phyloP scores from a whole-genome alignment of 1,284 basidiomycete genomes.

The Ganoderma multipileum region DNA sequence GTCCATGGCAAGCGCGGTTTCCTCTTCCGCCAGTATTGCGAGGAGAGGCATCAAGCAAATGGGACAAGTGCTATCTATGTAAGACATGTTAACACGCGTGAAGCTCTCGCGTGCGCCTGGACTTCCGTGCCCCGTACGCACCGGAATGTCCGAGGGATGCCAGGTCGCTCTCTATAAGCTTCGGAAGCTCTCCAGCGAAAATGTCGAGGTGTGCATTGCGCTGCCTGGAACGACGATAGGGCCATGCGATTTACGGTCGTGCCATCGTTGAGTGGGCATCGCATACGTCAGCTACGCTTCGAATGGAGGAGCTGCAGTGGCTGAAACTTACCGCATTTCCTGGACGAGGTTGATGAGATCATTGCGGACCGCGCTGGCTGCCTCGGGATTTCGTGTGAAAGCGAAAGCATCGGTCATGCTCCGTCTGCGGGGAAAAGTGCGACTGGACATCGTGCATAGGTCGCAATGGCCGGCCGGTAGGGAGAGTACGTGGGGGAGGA shows the following conservation, averaged over 20 bases:
- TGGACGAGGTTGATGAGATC: conserved; percentile 24
- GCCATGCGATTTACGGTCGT: conserved; percentile 1
- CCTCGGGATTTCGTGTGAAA: conserved; percentile 22
- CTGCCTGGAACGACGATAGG: conserved; percentile 11
- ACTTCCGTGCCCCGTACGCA: conserved; percentile 22
- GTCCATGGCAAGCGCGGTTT: conserved; percentile 73
- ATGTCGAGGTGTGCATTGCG: conserved; percentile 32
- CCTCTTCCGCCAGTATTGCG: conserved; percentile 74
- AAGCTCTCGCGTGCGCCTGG: no score
- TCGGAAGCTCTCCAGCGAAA: conserved; percentile 48
- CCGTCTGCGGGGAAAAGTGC: conserved; percentile 17
- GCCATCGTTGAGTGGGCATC: not conserved
- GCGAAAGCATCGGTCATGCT: conserved; percentile 28
- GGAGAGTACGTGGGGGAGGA: not conserved
- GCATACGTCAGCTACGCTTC: not conserved
- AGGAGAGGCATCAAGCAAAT: conserved; percentile 73
- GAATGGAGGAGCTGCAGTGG: not conserved
- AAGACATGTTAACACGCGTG: not conserved
- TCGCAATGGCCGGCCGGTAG: not conserved
- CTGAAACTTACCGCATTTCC: conserved; percentile 19
- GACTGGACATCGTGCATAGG: conserved; percentile 7
- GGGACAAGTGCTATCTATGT: conserved; percentile 67
- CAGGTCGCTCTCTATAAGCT: conserved; percentile 51
- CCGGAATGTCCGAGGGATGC: conserved; percentile 46
- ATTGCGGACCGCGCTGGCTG: conserved; percentile 10